Conservation (phyloP, 116 monocot genomes). For the Phalaenopsis hybrid region DNA sequence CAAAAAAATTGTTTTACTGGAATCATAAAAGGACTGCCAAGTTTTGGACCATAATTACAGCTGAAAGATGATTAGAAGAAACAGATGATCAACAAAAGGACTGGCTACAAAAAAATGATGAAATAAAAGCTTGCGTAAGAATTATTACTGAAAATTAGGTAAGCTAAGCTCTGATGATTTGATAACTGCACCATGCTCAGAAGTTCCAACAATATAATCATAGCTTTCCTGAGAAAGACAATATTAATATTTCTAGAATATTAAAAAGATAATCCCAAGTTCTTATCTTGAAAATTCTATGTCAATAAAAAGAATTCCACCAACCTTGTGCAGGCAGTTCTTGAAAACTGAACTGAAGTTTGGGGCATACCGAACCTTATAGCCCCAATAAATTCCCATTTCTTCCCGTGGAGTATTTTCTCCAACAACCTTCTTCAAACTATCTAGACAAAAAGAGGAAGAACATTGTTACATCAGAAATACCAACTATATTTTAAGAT, state of each 20-base stretch:
- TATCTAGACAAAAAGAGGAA: constrained; percentile 26
- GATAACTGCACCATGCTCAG: constrained; percentile 77
- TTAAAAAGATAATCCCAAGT: not conserved
- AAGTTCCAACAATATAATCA: constrained; percentile 91
- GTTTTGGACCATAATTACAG: not conserved
- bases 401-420: constrained; percentile 55
- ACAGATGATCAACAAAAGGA: not conserved
- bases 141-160: constrained; percentile 53
- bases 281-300: not conserved
- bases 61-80: not conserved
- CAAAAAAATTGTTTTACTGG: not conserved
- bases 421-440: constrained; percentile 47
- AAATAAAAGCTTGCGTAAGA: not conserved
- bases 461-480: constrained; percentile 1
- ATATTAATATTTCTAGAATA: constrained; percentile 7
- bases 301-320: not conserved
- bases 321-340: constrained; percentile 57
- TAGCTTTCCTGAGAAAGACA: constrained; percentile 60
- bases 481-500: not conserved
- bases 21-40: not conserved
- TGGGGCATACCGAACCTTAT: constrained; percentile 85
- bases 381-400: constrained; percentile 83
- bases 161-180: constrained; percentile 72
- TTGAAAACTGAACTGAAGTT: constrained; percentile 63
- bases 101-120: not conserved